Evolutionary conservation across 2,329 filamentous ascomycete species (phyloP).

Genomic region (Penicillium sp.): DNA sequence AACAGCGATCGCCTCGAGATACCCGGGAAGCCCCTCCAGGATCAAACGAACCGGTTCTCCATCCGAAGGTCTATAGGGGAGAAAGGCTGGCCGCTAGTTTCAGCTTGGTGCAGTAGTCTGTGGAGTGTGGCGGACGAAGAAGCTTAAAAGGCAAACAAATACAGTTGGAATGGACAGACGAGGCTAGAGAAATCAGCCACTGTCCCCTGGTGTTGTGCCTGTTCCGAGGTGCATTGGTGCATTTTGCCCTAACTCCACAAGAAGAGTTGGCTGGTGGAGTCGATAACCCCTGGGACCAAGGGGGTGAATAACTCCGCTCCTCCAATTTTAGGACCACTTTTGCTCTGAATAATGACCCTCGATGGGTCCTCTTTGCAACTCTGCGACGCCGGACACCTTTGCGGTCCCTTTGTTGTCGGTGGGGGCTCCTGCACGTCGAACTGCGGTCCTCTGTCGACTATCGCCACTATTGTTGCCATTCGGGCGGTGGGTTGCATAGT

Average conservation of each 20-base stretch:
- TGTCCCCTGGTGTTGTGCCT: neutral
- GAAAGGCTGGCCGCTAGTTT: conserved; percentile 15
- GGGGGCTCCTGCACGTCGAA: conserved; percentile 3
- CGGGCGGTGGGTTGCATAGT: conserved; percentile 21
- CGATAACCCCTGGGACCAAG: neutral
- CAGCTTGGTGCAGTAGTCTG: conserved; percentile 17
- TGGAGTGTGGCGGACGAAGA: conserved; percentile 14
- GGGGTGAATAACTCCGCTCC: neutral
- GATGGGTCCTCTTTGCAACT: conserved; percentile 1
- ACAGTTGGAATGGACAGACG: neutral
- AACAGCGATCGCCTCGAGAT: conserved; percentile 24
- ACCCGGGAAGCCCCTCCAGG: conserved; percentile 4
- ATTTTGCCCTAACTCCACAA: neutral
- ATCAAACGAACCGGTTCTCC: conserved; percentile 21
- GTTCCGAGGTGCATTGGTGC: conserved; percentile 13
- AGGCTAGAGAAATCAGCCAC: neutral
- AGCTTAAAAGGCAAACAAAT: conserved; percentile 14
- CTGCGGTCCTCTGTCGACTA: neutral
- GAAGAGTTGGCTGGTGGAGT: neutral
- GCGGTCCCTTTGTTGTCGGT: neutral
- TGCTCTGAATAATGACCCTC: neutral
- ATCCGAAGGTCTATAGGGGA: conserved; percentile 2
- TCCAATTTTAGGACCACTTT: neutral
- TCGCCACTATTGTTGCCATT: conserved; percentile 14
- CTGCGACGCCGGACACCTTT: conserved; percentile 7